Conservation (phyloP, 805 yeast genomes). For the Candida broadrunensis region DNA sequence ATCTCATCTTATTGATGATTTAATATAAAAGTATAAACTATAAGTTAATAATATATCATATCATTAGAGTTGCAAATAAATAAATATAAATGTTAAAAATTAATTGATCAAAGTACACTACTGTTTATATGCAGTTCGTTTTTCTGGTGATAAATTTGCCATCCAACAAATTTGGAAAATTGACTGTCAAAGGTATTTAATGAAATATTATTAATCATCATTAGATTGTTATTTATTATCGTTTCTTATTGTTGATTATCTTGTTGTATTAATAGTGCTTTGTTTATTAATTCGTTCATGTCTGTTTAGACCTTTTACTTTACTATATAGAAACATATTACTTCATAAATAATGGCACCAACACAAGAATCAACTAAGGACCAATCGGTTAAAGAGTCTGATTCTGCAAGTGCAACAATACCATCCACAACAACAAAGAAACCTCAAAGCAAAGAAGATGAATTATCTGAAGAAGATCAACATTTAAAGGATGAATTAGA, state of each 20-base stretch:
- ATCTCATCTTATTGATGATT: no score
- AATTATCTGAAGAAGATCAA: constrained; percentile 89
- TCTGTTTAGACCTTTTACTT: no score
- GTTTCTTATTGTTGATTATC: no score
- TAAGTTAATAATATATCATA: no score
- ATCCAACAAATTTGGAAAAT: background rate
- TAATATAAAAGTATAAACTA: no score
- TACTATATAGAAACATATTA: background rate
- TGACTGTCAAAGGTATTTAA: background rate
- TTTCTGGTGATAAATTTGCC: background rate
- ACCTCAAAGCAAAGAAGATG: constrained; percentile 56
- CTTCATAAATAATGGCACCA: constrained; percentile 28
- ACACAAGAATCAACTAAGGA: constrained; percentile 17
- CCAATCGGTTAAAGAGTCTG: constrained; percentile 14
- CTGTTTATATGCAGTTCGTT: background rate
- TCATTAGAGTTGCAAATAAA: no score
- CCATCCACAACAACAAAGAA: constrained; percentile 10
- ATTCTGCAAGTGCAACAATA: constrained; percentile 10
- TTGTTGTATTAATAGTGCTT: no score
- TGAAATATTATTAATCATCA: no score
- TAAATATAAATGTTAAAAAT: no score
- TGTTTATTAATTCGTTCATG: no score
- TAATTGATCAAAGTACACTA: no score
- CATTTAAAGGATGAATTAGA: constrained; percentile 85
- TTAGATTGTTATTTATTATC: no score